Evolutionary conservation across 1,284 basidiomycete genomes (phyloP), one percentile per base, ranked within the genome.

Genomic region (Cryptococcus sp.): DNA sequence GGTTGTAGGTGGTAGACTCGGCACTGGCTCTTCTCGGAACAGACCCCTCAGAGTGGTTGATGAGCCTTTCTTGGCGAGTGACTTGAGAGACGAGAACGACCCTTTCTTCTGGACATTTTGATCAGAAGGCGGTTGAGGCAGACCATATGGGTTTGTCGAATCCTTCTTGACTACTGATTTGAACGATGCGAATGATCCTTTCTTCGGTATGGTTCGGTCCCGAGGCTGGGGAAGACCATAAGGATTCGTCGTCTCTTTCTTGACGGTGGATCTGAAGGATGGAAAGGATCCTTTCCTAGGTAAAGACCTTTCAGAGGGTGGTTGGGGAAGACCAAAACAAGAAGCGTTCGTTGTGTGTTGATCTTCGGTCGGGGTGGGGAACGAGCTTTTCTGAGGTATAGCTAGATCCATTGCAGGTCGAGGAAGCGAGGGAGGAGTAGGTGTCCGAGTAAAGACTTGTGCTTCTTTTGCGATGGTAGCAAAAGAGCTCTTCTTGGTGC

Each of bases 1-100:
- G 52, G 49, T 56, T 52, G 23, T 18, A 24, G 19, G 36, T 22
- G 16, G 23, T 31, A 24, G 47, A 42, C 14, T 18, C 21, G 37
- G 16, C 59, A 61, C 16, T 54, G 40, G 11, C 14, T 41, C 14
- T 7, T 41, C 19, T 21, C 11, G 11, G 11, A 62, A 39, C 1
- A 61, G 61, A 3, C 53, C 52, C 7, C 60, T 51, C n/a, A 58
- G 63, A 0, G 60, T 63, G 13, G 56, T 52, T 2, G 62, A 61
- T 14, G 53, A 49, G 45, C 62, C 62, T 39, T 59, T 60, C 22
- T 56, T 59, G 23, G 61, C 28, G 22, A 46, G 55, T 4, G 60
- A 60, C 16, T 60, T 57, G 7, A 63, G 52, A 16, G 58, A 61
- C 13, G 58, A 57, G 23, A 64, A 36, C 2, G 58, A 62, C 4